Evolutionary conservation across 331 rosid genomes (phyloP).

Genomic region (Prunus yedoensis): DNA sequence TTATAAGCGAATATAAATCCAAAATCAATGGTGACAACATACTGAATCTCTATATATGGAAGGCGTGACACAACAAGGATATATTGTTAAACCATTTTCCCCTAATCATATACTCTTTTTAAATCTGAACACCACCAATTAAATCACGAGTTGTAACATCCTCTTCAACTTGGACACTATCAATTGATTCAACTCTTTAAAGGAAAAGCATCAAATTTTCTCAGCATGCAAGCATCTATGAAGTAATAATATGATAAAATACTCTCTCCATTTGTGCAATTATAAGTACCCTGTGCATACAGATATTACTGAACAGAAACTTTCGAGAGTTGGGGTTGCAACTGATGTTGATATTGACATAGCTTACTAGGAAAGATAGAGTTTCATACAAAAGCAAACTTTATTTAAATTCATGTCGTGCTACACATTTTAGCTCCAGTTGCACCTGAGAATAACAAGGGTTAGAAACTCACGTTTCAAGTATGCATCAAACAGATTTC

Average conservation of each 20-base stretch:
- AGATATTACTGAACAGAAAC: neutral
- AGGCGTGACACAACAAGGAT: neutral
- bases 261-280: neutral
- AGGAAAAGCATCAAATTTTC: neutral
- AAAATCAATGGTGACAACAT: neutral
- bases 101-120: neutral
- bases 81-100: neutral
- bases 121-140: neutral
- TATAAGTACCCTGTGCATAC: neutral
- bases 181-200: neutral
- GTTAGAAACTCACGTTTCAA: constrained; percentile 76
- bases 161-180: neutral
- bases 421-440: neutral
- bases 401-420: neutral
- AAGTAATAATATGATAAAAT: neutral
- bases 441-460: neutral
- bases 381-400: neutral
- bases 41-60: neutral
- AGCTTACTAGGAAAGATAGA: neutral
- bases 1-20: neutral
- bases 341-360: neutral
- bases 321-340: neutral
- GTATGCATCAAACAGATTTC: constrained; percentile 84
- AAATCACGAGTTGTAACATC: neutral
- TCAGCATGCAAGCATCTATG: neutral